Evolutionary conservation across 1,139 yeast species (phyloP).

Genomic region (Kodamaea ohmeri): DNA sequence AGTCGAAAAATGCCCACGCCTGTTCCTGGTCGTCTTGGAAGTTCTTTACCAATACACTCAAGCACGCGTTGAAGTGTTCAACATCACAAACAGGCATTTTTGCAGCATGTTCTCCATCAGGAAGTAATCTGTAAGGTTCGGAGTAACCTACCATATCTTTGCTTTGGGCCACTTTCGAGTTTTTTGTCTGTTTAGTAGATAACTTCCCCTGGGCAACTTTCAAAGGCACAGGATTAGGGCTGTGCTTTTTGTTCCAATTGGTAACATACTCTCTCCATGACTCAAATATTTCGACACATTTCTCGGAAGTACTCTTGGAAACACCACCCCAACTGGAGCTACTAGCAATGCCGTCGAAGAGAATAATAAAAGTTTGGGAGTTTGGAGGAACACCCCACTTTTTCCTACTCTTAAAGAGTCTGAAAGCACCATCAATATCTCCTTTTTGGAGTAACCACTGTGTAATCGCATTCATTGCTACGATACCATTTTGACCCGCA

Average conservation of each 20-base stretch:
- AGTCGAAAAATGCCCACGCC: slow-evolving; percentile 43
- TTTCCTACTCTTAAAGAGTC: slow-evolving; percentile 50
- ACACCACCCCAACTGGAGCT: slow-evolving; percentile 36
- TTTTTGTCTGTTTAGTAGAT: slow-evolving; percentile 1
- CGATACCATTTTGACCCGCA: slow-evolving; percentile 49
- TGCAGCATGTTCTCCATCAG: slow-evolving; percentile 7
- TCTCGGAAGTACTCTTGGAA: slow-evolving; percentile 21
- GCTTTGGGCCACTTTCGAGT: slow-evolving; percentile 2
- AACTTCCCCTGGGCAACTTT: background rate
- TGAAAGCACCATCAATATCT: slow-evolving; percentile 45
- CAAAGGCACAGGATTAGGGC: slow-evolving; percentile 5
- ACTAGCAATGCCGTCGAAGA: slow-evolving; percentile 58
- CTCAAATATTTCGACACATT: slow-evolving; percentile 26
- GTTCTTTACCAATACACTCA: slow-evolving; percentile 36
- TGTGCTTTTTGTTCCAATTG: slow-evolving; percentile 1
- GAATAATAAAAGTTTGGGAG: slow-evolving; percentile 51
- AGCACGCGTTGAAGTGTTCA: slow-evolving; percentile 39
- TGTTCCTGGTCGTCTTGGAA: slow-evolving; percentile 30
- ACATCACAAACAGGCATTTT: slow-evolving; percentile 19
- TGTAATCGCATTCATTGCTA: slow-evolving; percentile 60
- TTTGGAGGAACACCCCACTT: slow-evolving; percentile 59
- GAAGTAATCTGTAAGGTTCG: slow-evolving; percentile 10
- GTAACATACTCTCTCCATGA: slow-evolving; percentile 13
- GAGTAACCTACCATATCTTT: background rate
- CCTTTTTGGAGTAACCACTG: slow-evolving; percentile 44